These are phyloP conservation scores for Eremochloa ophiuroides DNA, from an alignment of 176 grass and related monocot species.

Conservation along the genomic window DNA sequence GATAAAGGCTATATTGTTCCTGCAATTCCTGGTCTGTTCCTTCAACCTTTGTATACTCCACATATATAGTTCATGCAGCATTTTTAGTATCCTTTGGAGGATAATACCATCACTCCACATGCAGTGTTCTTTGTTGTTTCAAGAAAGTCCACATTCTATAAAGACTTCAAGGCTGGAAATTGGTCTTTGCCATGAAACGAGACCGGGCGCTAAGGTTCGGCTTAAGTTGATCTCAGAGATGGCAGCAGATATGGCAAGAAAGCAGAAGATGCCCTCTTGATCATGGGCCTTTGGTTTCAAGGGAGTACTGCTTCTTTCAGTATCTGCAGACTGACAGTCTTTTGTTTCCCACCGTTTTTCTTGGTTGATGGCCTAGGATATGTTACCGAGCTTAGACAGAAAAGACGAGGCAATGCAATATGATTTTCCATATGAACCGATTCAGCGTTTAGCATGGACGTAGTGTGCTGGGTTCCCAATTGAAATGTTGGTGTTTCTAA, in stretches of 20 bases:
- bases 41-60: neutral
- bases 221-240: neutral
- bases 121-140: constrained; percentile 94
- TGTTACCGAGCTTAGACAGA: neutral
- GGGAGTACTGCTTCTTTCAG: neutral
- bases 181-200: constrained; percentile 70
- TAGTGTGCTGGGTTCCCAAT: neutral
- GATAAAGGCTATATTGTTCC: constrained; percentile 64
- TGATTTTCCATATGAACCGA: neutral
- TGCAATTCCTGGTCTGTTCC: constrained; percentile 65
- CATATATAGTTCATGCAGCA: neutral
- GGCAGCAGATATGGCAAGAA: neutral
- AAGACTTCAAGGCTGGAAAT: constrained; percentile 64
- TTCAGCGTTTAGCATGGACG: neutral
- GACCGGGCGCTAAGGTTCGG: neutral
- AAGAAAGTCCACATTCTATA: constrained; percentile 72
- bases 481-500: neutral
- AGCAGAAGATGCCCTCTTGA: neutral
- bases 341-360: neutral
- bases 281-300: neutral
- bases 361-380: neutral
- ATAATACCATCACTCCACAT: neutral
- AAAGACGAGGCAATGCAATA: neutral
- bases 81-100: neutral
- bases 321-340: neutral